These are phyloP conservation scores for Lathyrus sativus DNA, from an alignment of 306 rosid genomes.

Conservation along the genomic window DNA sequence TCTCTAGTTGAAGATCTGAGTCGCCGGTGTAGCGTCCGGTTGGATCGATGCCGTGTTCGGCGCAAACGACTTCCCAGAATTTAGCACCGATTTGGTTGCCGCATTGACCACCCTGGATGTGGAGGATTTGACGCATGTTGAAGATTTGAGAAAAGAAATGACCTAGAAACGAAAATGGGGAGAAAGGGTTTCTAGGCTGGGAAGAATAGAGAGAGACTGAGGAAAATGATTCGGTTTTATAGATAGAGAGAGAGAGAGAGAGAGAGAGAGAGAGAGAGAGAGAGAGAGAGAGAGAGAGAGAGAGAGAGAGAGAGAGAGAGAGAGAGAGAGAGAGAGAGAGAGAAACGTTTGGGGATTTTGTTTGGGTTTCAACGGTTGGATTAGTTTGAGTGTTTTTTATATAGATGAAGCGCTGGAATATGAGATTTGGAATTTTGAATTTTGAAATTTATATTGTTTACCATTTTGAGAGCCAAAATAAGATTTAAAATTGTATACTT, in stretches of 20 bases:
- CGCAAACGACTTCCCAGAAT: constrained; percentile 16
- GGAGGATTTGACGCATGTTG: constrained; percentile 27
- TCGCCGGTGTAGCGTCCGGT: constrained; percentile 10
- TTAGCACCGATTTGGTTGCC: constrained; percentile 21
- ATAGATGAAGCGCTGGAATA: background rate
- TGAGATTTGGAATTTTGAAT: background rate
- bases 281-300: too few species aligned
- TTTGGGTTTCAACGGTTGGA: constrained; percentile 6
- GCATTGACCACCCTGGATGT: constrained; percentile 31
- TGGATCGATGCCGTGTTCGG: constrained; percentile 12
- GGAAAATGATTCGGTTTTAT: background rate
- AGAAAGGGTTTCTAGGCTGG: constrained; percentile 3
- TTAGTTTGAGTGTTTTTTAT: background rate
- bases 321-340: too few species aligned
- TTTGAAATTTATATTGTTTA: background rate
- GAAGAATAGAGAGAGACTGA: background rate
- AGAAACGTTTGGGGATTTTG: too few species aligned
- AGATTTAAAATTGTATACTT: too few species aligned
- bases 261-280: too few species aligned
- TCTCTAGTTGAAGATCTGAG: constrained; percentile 9
- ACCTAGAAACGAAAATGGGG: constrained; percentile 10
- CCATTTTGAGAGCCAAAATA: background rate
- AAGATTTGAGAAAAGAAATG: background rate
- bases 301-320: too few species aligned
- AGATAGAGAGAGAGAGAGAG: background rate